Evolutionary conservation across 257 asterid genomes (phyloP), one percentile per base, ranked within the genome.

Genomic region (Avicennia marina): DNA sequence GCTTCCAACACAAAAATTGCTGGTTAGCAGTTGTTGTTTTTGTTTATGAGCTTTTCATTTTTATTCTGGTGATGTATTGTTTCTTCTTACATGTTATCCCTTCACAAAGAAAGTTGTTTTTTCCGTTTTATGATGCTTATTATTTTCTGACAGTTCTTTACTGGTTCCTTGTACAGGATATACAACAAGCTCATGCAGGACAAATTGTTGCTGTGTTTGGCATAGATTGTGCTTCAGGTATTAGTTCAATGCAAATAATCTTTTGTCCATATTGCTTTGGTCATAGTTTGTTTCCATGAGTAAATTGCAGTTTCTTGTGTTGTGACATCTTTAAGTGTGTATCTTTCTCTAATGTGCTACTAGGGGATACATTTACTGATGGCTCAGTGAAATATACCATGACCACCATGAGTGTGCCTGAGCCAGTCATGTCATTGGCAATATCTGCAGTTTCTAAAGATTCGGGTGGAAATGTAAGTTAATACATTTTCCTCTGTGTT

Each of bases 151-250:
- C 25, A 15, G 2, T 38, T 43, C 19, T 64, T 38, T 47, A 24
- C 55, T 12, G 36, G 24, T 49, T 38, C 39, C 29, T 59, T 58
- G 58, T 62, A 40, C 79, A 93, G 99, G 96, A 93, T 74, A 93
- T 93, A 61, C 94, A 84, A 76, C 97, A 93, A 76, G 99, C 97
- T 58, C 97, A 89, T 72, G 95, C 99, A 5, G 99, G 99, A 66
- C 97, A 93, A 69, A 93, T 93, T 62, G 97, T 93, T 75, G 99
- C 99, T 69, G 99, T 93, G 58, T 89, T 86, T 82, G 99, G 99
- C 39, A 89, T 89, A 57, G 99, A 86, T 71, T 93, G 99, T 78
- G 94, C 99, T 31, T 80, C 99, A 77, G 99, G 99, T 93, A 77
- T 59, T 61, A 22, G 29, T 55, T 32, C 49, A 59, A 49, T 34